Conservation (phyloP, 441 rosid genomes). For the Adansonia rubrostipa region DNA sequence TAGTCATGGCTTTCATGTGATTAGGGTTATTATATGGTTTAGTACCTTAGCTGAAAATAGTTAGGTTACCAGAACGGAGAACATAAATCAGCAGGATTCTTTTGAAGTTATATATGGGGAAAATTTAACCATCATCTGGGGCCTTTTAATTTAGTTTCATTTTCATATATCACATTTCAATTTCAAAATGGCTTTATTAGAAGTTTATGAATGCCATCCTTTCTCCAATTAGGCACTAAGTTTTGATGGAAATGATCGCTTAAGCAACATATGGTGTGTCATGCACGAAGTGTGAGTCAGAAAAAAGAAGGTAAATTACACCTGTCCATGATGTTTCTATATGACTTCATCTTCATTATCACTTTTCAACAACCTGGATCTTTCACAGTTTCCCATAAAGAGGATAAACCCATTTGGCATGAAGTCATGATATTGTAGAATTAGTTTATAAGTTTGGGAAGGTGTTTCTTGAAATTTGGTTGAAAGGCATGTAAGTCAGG, state of each 20-base stretch:
- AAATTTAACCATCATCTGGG: neutral
- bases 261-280: neutral
- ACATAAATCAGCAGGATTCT: neutral
- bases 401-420: neutral
- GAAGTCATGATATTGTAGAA: neutral
- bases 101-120: conserved; percentile 9
- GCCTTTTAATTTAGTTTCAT: neutral
- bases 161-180: neutral
- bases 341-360: neutral
- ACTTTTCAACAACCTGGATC: neutral
- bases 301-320: neutral
- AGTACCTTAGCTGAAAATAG: neutral
- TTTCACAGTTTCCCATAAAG: neutral
- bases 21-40: neutral
- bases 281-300: neutral
- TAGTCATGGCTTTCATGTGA: neutral
- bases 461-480: neutral
- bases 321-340: neutral
- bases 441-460: neutral
- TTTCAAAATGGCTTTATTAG: neutral
- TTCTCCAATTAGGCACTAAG: neutral
- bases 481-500: neutral
- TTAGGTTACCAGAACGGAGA: neutral
- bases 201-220: neutral
- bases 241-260: neutral